Conservation (phyloP, 306 rosid genomes). For the Rosa rugosa region DNA sequence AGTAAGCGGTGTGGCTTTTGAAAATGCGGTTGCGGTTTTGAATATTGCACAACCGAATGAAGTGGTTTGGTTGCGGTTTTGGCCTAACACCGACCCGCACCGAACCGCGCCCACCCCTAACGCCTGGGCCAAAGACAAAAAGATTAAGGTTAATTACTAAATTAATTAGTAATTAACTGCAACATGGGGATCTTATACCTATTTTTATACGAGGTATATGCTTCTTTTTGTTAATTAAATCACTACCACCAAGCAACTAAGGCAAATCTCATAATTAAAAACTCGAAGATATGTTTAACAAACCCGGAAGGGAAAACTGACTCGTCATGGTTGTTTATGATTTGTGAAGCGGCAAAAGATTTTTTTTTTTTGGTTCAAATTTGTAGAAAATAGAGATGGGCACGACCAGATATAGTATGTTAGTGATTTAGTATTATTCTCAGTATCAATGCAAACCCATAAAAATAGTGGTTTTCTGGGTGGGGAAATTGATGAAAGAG, state of each 20-base stretch:
- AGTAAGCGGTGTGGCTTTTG: too few species aligned
- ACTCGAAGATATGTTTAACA: not conserved
- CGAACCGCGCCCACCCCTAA: too few species aligned
- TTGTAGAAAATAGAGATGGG: not conserved
- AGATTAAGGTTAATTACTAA: not conserved
- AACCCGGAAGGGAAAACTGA: not conserved
- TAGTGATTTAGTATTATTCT: not conserved
- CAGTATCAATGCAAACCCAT: not conserved
- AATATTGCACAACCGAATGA: too few species aligned
- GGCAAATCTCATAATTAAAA: not conserved
- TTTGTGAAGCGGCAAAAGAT: not conserved
- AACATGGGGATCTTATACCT: not conserved
- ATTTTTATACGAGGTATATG: not conserved
- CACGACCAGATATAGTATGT: not conserved
- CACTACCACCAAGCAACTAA: not conserved
- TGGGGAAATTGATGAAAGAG: not conserved
- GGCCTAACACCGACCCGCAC: too few species aligned
- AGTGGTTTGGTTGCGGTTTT: too few species aligned
- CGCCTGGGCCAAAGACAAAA: conserved; percentile 2
- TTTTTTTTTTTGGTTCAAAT: not conserved
- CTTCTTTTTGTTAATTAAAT: not conserved
- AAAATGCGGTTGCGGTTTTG: too few species aligned
- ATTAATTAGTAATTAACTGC: not conserved
- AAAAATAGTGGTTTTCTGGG: not conserved
- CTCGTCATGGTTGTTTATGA: not conserved